Evolutionary conservation across 2,329 filamentous ascomycete species (phyloP), one percentile per base, ranked within the genome.

Genomic region (Nannizziopsis barbatae): DNA sequence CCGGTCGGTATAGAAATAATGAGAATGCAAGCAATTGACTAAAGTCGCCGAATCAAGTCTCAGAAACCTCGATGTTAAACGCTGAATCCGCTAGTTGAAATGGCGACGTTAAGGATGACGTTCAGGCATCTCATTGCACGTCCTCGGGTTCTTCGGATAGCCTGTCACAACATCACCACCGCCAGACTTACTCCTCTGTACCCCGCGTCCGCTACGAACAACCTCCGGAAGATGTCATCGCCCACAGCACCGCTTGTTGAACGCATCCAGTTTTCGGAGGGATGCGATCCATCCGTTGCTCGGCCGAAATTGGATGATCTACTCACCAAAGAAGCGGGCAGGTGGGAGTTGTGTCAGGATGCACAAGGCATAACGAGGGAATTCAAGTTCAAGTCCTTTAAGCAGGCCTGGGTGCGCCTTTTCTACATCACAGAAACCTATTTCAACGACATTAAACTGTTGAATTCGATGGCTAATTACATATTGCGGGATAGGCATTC

Each of bases 311-410:
- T 49, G 20, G 35, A 49, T 4, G 22, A 20, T 12, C 14, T 49
- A 20, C 40, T 49, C 17, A 38, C 22, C 12, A 49, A 44, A 35
- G 40, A 42, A 27, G 17, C 41, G 8, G 46, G 46, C 5, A 17
- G 14, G 20, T 50, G 47, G 47, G 42, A 41, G 5, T 17, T 41
- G 9, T 40, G 32, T 27, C 39, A 45, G 10, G 47, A 50, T 31
- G 42, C 10, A 10, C 41, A n/a, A 18, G 47, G 47, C 11, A 41
- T 50, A 1, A 40, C 7, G 9, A 40, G 49, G 31, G 38, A 42
- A 5, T 50, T 41, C 33, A 47, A 15, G n/a, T 52, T 49, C 38
- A 49, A 52, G 27, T 45, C 42, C 1, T 52, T 52, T 30, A 49
- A 49, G 31, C 36, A 41, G 41, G 42, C 50, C 12, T 52, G 45